Evolutionary conservation across 1,284 basidiomycete genomes (phyloP).

Genomic region (Porogramme epimiltina): DNA sequence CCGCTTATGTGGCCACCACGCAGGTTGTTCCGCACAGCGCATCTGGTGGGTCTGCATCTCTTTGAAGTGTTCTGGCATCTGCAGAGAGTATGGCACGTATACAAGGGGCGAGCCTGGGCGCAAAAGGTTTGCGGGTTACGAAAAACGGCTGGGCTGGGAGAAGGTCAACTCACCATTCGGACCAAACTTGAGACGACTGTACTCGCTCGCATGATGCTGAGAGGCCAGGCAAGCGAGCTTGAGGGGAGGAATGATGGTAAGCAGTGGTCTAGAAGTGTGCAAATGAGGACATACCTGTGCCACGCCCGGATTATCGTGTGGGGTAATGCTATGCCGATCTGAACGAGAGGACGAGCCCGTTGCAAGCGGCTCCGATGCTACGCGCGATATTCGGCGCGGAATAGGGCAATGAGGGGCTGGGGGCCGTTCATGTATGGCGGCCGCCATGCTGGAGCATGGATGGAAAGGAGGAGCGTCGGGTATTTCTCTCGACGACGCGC

Average conservation of each 20-base stretch:
- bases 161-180: conserved; percentile 47
- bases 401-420: background rate
- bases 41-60: conserved; percentile 65
- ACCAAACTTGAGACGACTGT: conserved; percentile 79
- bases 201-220: conserved; percentile 81
- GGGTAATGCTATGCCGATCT: background rate
- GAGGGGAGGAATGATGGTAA: background rate
- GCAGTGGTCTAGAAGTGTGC: background rate
- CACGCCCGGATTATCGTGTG: conserved; percentile 10
- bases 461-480: background rate
- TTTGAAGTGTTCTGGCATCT: conserved; percentile 64
- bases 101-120: conserved; percentile 51
- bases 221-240: conserved; percentile 68
- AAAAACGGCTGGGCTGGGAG: background rate
- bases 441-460: conserved; percentile 3
- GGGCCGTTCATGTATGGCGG: conserved; percentile 2
- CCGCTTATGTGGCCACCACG: conserved; percentile 56
- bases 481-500: background rate
- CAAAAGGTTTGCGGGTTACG: background rate
- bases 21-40: conserved; percentile 39
- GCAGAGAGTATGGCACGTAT: conserved; percentile 75
- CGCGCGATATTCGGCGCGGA: conserved; percentile 11
- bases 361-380: conserved; percentile 13
- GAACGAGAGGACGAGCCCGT: background rate
- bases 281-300: conserved; percentile 11